Evolutionary conservation across 2,329 filamentous ascomycete species (phyloP).

Genomic region (Colletotrichum kahawae): DNA sequence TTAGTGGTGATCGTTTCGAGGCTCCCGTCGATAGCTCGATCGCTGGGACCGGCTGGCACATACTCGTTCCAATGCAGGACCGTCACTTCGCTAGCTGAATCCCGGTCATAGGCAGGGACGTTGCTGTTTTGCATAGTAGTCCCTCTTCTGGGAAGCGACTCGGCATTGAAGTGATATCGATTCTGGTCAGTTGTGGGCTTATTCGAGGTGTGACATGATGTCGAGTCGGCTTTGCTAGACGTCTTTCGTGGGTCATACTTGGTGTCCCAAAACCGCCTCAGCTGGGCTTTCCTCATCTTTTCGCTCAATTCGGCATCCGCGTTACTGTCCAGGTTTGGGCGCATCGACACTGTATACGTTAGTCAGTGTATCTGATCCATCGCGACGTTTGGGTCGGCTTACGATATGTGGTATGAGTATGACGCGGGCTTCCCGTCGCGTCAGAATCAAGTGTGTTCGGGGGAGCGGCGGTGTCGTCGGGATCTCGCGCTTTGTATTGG

Average conservation of each 20-base stretch:
- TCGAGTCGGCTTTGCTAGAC: neutral
- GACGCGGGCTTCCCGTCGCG: neutral
- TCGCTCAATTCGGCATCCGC: constrained; percentile 16
- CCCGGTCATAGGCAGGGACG: neutral
- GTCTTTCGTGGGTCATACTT: constrained; percentile 8
- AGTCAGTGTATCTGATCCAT: neutral
- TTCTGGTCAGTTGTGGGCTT: neutral
- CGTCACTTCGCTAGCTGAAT: neutral
- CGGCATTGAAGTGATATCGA: neutral
- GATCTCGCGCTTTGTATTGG: neutral
- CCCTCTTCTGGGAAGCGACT: neutral
- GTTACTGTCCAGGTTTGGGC: neutral
- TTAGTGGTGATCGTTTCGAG: neutral
- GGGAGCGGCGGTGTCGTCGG: neutral
- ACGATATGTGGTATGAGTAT: constrained; percentile 7
- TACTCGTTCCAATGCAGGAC: neutral
- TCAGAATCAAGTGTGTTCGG: neutral
- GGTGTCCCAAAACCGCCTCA: neutral
- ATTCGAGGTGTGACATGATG: neutral
- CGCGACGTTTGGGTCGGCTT: neutral
- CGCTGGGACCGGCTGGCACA: neutral
- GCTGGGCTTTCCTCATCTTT: neutral
- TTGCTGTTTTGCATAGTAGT: neutral
- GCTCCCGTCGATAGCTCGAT: neutral
- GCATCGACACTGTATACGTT: constrained; percentile 11